phyloP scores from a whole-genome alignment of 1,284 basidiomycete species.

The Ceratobasidium sp. region DNA sequence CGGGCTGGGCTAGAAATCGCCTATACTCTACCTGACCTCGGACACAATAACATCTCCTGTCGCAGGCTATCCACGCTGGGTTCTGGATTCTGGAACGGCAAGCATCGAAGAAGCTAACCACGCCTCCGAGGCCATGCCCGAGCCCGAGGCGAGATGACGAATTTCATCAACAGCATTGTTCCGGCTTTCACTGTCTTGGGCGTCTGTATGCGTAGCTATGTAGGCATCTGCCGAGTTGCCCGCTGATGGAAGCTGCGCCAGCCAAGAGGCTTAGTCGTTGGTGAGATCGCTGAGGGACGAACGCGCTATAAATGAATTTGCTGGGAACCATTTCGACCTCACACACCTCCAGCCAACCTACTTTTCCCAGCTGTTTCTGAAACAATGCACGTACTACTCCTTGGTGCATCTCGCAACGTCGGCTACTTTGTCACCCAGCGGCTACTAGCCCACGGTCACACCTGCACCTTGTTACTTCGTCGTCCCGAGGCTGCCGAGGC shows the following conservation, averaged over 20 bases:
- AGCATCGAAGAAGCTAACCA: too few relatives aligned
- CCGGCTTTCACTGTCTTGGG: background rate
- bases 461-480: conserved; percentile 66
- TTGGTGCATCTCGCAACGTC: conserved; percentile 74
- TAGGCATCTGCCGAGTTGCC: background rate
- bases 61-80: too few relatives aligned
- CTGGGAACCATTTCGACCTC: too few relatives aligned
- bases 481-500: conserved; percentile 59
- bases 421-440: conserved; percentile 66
- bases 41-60: too few relatives aligned
- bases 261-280: too few relatives aligned
- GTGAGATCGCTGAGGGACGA: background rate
- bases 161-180: too few relatives aligned
- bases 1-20: too few relatives aligned
- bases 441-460: conserved; percentile 62
- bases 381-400: conserved; percentile 58
- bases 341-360: too few relatives aligned
- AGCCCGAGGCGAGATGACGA: too few relatives aligned
- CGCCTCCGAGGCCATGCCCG: too few relatives aligned
- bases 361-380: background rate
- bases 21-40: too few relatives aligned
- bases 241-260: background rate
- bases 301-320: background rate
- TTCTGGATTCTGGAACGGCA: too few relatives aligned
- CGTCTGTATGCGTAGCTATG: background rate